Conservation (phyloP, 1,284 basidiomycete species). For the Malassezia slooffiae region DNA sequence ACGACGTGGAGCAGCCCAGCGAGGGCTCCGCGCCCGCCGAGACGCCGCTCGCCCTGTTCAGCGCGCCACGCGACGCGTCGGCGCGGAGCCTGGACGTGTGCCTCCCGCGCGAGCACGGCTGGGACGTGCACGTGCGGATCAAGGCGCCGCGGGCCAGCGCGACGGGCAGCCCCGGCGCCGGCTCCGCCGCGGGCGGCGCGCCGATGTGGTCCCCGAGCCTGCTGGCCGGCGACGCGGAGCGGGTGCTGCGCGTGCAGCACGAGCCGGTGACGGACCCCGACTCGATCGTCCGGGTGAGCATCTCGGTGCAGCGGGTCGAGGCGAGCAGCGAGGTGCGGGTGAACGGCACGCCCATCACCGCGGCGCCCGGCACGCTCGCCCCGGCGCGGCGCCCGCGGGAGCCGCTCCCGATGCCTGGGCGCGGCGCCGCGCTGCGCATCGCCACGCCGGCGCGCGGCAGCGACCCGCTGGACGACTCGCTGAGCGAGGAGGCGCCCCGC, state of each 20-base stretch:
- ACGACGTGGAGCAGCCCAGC: conserved; percentile 56
- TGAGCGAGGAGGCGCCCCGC: conserved; percentile 52
- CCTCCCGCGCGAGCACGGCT: conserved; percentile 67
- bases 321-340: conserved; percentile 26
- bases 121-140: conserved; percentile 69
- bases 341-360: conserved; percentile 21
- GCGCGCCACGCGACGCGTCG: conserved; percentile 57
- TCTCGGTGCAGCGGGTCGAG: conserved; percentile 28
- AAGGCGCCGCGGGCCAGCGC: conserved; percentile 49
- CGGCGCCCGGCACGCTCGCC: conserved; percentile 15
- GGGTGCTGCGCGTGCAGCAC: conserved; percentile 17
- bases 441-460: conserved; percentile 20
- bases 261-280: conserved; percentile 17
- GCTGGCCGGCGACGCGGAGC: conserved; percentile 11
- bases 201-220: conserved; percentile 27
- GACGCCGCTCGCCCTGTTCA: conserved; percentile 17
- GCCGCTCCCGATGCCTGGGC: conserved; percentile 8
- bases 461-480: conserved; percentile 10
- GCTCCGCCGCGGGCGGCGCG: conserved; percentile 59
- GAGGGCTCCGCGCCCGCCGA: too few relatives aligned
- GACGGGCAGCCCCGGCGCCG: conserved; percentile 49
- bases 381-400: conserved; percentile 14
- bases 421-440: background rate
- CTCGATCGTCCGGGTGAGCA: conserved; percentile 19
- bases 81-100: conserved; percentile 60